Percentiles rank a stretch among this genome's conserved stretches.
Evolutionary conservation across 495 filamentous ascomycete species (phyloP).

Genomic region (Annulohypoxylon bovei): DNA sequence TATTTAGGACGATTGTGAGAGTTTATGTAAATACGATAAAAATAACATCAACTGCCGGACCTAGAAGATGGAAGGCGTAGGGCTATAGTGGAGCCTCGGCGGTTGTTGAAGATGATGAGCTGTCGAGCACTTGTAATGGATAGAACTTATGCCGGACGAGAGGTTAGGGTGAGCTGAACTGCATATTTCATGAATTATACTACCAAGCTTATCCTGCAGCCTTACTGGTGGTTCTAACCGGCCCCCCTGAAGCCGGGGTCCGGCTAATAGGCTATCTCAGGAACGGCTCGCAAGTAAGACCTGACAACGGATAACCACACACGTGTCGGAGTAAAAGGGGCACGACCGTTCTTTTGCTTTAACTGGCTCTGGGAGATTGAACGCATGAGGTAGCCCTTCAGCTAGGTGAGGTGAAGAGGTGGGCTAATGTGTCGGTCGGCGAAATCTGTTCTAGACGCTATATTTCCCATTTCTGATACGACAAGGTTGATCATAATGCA

Average conservation of each 20-base stretch:
- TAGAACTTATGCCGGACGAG: background rate
- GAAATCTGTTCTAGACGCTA: background rate
- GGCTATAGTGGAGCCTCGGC: slow-evolving; percentile 10
- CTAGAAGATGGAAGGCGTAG: background rate
- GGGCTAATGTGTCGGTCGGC: background rate
- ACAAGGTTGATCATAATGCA: slow-evolving; percentile 10
- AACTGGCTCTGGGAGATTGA: slow-evolving; percentile 7
- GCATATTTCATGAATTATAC: background rate
- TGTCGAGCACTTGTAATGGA: background rate
- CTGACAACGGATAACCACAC: background rate
- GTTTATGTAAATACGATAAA: slow-evolving; percentile 8
- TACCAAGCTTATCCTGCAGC: slow-evolving; percentile 16
- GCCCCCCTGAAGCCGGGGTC: slow-evolving; percentile 14
- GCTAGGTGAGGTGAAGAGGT: background rate
- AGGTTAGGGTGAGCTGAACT: slow-evolving; percentile 12
- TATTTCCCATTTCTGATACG: background rate
- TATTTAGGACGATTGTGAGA: background rate
- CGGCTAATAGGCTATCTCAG: slow-evolving; percentile 32
- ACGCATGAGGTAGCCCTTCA: slow-evolving; percentile 1
- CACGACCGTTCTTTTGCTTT: slow-evolving; percentile 8
- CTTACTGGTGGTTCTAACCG: slow-evolving; percentile 12
- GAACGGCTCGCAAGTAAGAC: slow-evolving; percentile 1
- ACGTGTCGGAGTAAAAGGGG: background rate
- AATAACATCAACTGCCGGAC: slow-evolving; percentile 8
- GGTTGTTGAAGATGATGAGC: background rate